These are phyloP conservation scores for Chlorociboria aeruginascens DNA, from an alignment of 495 filamentous ascomycete genomes.

Conservation along the genomic window DNA sequence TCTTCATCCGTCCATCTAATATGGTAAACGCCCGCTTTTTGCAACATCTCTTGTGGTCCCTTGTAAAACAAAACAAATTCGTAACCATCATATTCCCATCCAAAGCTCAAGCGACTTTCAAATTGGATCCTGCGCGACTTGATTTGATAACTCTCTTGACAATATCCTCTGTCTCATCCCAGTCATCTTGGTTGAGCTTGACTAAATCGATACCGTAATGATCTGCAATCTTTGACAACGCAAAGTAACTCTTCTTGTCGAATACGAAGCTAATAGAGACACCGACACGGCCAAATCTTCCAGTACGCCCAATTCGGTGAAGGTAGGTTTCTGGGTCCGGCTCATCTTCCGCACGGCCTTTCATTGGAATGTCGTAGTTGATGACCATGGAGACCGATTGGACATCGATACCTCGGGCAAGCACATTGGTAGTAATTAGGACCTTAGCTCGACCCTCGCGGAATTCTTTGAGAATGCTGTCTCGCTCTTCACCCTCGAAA, in stretches of 20 bases:
- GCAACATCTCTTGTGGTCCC: not conserved
- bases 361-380: conserved; percentile 77
- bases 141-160: conserved; percentile 80
- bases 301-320: conserved; percentile 94
- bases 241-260: conserved; percentile 60
- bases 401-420: conserved; percentile 94
- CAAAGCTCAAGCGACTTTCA: conserved; percentile 10
- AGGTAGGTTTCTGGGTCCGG: conserved; percentile 91
- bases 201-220: conserved; percentile 49
- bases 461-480: conserved; percentile 79
- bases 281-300: conserved; percentile 94
- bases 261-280: conserved; percentile 87
- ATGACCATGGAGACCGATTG: conserved; percentile 94
- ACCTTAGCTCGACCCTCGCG: conserved; percentile 80
- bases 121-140: conserved; percentile 53
- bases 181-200: conserved; percentile 48
- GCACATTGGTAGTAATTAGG: conserved; percentile 96
- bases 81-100: not conserved
- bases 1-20: no score
- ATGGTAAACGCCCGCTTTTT: conserved; percentile 12
- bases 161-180: conserved; percentile 73
- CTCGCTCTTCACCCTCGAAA: conserved; percentile 71
- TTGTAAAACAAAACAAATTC: not conserved
- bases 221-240: conserved; percentile 62
- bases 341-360: conserved; percentile 31